These are phyloP conservation scores for Morella rubra DNA, from an alignment of 306 rosid species.

Conservation along the genomic window DNA sequence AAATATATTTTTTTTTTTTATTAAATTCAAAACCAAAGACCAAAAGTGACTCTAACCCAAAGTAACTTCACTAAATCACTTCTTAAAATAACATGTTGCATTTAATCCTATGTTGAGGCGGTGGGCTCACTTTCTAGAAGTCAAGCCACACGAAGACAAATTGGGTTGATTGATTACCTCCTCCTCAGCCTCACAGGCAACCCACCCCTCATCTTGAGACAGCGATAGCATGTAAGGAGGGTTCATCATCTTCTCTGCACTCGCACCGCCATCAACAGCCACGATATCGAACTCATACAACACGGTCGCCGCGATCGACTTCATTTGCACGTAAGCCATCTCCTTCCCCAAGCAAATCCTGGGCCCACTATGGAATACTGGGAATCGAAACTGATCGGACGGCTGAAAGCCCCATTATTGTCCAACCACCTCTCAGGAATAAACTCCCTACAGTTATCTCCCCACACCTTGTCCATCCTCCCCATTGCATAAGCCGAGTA, in stretches of 20 bases:
- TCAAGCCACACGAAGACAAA: too few relatives aligned
- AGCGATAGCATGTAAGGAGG: conserved; percentile 23
- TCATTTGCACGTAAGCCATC: conserved; percentile 38
- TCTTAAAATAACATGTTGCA: too few relatives aligned
- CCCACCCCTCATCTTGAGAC: conserved; percentile 28
- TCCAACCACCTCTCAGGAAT: conserved; percentile 33
- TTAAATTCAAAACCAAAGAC: too few relatives aligned
- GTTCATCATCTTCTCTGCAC: conserved; percentile 15
- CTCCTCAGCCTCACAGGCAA: conserved; percentile 13
- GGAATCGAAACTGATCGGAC: conserved; percentile 8
- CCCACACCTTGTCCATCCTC: conserved; percentile 35
- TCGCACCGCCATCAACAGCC: conserved; percentile 17
- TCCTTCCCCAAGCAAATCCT: conserved; percentile 35
- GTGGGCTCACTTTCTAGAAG: too few relatives aligned
- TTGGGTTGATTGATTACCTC: too few relatives aligned
- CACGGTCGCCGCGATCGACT: conserved; percentile 25
- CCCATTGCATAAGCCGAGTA: conserved; percentile 34
- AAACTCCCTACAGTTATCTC: conserved; percentile 23
- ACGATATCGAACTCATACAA: conserved; percentile 23
- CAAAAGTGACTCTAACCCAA: too few relatives aligned
- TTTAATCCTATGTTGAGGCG: too few relatives aligned
- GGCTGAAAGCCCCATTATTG: conserved; percentile 18
- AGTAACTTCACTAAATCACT: too few relatives aligned
- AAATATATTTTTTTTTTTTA: too few relatives aligned
- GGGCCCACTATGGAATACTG: conserved; percentile 34